Base-by-base conservation (phyloP, 495 filamentous ascomycete species). In the Trichoderma virens region DNA sequence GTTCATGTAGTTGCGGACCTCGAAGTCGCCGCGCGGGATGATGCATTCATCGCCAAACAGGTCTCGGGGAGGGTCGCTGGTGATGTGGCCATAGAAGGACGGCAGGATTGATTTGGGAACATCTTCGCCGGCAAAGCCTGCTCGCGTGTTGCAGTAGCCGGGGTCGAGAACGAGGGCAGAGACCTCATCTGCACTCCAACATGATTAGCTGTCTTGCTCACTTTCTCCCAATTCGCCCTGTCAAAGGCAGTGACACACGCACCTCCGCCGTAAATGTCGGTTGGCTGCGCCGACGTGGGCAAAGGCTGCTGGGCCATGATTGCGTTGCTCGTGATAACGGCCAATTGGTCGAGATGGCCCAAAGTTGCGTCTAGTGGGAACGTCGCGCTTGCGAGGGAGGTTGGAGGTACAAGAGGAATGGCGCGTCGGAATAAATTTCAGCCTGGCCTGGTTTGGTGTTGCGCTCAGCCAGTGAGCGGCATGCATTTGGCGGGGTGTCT, bases 71-170 rank as follows among this genome's bases (percentile, higher is more conserved):
- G 86, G 80, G 59, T 76, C 80, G 38, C 73, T 72, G 7, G 76
- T 78, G 67, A 73, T 59, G 56, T 80, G 75, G 64, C 80, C 82
- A 74, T 96, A 98, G 77, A 89, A 89, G 32, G 91, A 92, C 20
- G 93, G 92, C 51, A 95, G 81, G 60, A 98, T 84, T 16, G 91
- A 91, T 81, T 98, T 98, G 64, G 94, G 94, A 3, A 90, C 86
- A 77, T 98, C 94, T 87, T 98, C 94, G 69, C 95, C 94, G 4
- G 94, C 94, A 73, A 97, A 98, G 66, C 94, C 94, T 64, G 93
- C 95, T 77, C 95, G 93, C 18, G 87, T 91, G 69, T 85, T 89
- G 56, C 88, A 90, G 78, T 90, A 97, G 47, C 95, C 94, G 4
- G 95, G 90, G 70, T 98, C 94, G 69, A 98, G 90, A 27, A 98